Percentiles rank a stretch among this genome's conserved stretches.
Conservation (phyloP, 176 grass and related monocot species). For the Secale cereale region DNA sequence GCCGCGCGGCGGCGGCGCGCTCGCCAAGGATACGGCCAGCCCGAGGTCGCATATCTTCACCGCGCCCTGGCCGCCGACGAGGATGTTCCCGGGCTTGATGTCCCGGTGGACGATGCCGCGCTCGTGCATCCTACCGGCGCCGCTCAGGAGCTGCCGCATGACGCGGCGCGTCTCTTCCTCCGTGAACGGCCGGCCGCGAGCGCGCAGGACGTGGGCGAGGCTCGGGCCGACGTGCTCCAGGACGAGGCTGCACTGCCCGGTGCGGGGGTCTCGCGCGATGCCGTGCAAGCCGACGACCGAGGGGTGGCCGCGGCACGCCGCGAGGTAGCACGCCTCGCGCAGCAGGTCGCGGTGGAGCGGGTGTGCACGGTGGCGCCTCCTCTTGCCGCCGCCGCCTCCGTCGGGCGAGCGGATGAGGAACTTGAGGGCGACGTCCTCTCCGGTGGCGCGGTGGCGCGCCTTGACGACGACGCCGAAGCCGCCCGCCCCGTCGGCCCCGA, state of each 20-base stretch:
- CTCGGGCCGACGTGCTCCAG: constrained; percentile 13
- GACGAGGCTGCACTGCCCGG: constrained; percentile 1
- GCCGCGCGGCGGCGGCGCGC: neutral
- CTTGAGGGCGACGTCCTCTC: neutral
- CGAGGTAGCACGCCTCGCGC: neutral
- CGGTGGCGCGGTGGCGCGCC: neutral
- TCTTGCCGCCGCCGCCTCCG: neutral
- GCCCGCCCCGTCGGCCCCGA: neutral
- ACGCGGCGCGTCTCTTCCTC: neutral
- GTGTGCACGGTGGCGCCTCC: neutral
- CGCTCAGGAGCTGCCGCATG: neutral
- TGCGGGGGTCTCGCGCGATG: neutral
- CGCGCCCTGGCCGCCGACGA: neutral
- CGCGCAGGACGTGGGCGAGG: neutral
- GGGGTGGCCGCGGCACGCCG: neutral
- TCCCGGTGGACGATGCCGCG: constrained; percentile 3
- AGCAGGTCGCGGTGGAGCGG: neutral
- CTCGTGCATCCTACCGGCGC: neutral
- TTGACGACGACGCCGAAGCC: constrained; percentile 6
- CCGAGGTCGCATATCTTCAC: constrained; percentile 12
- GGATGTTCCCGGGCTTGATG: constrained; percentile 8
- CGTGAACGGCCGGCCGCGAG: neutral
- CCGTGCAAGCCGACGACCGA: neutral
- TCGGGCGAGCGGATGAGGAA: neutral
- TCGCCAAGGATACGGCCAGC: neutral